Conservation (phyloP, 192 early-diverging fungal genomes). For the Podila horticola region DNA sequence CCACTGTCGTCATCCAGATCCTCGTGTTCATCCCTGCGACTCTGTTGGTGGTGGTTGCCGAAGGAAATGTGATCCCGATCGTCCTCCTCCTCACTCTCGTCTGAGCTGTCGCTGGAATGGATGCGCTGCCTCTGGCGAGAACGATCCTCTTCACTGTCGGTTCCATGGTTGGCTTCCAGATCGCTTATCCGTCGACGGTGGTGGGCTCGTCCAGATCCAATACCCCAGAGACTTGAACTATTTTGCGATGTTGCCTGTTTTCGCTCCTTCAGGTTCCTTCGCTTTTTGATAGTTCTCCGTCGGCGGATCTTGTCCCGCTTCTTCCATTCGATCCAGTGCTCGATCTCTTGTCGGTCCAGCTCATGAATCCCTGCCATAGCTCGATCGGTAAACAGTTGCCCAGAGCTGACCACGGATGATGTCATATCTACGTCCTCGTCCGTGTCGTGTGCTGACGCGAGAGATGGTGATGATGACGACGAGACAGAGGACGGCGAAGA, state of each 20-base stretch:
- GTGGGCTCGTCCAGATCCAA: too few species aligned
- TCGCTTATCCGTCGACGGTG: too few species aligned
- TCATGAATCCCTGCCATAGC: conserved; percentile 22
- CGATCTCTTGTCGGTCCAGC: conserved; percentile 24
- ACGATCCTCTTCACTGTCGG: neutral
- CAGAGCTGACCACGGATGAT: neutral
- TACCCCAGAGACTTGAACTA: neutral
- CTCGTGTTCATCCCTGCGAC: neutral
- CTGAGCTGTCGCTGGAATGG: neutral
- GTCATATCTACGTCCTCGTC: neutral
- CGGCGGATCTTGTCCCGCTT: conserved; percentile 8
- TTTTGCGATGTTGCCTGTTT: neutral
- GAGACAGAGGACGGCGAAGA: neutral
- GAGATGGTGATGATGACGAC: neutral
- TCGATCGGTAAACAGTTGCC: neutral
- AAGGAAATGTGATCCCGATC: neutral
- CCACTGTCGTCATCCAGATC: conserved; percentile 4
- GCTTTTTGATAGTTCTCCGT: neutral
- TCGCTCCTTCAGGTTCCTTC: neutral
- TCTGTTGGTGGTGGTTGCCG: neutral
- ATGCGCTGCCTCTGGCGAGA: neutral
- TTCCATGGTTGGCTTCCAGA: too few species aligned
- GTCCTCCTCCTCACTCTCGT: conserved; percentile 1
- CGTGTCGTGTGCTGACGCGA: neutral
- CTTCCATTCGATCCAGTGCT: conserved; percentile 20